These are phyloP conservation scores for Domatiomyces globalis DNA, from an alignment of 2,329 filamentous ascomycete genomes.

Conservation along the genomic window DNA sequence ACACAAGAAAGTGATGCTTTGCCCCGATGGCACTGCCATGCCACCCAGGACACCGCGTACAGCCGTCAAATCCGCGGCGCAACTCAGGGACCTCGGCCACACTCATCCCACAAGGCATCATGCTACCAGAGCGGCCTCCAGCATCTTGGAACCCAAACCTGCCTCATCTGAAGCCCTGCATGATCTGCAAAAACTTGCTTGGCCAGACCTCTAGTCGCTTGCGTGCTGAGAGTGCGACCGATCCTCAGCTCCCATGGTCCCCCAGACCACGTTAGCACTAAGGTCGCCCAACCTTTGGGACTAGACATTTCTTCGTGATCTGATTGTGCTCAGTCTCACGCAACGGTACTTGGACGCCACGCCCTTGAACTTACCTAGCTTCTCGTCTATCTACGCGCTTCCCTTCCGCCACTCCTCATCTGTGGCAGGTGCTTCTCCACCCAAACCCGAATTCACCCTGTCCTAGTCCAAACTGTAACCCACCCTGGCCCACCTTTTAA, in stretches of 20 bases:
- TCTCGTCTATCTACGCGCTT: not conserved
- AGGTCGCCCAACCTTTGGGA: no score
- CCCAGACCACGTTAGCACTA: not conserved
- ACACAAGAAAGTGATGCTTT: no score
- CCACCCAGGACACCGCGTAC: no score
- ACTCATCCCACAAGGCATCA: no score
- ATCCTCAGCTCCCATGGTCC: not conserved
- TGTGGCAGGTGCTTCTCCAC: not conserved
- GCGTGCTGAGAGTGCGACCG: not conserved
- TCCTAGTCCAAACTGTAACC: not conserved
- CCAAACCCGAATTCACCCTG: not conserved
- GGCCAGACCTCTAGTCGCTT: not conserved
- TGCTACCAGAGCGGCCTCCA: no score
- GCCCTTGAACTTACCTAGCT: not conserved
- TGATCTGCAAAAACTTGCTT: not conserved
- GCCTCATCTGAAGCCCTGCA: not conserved
- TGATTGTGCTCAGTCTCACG: not conserved
- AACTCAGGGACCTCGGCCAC: no score
- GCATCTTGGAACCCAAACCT: no score
- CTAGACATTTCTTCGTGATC: not conserved
- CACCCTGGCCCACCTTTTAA: not conserved
- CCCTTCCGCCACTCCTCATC: not conserved
- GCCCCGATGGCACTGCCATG: no score
- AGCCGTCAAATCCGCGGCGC: no score
- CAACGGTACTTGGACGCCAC: not conserved